phyloP scores from a whole-genome alignment of 1,139 yeast genomes.

The Geotrichum carabidarum region DNA sequence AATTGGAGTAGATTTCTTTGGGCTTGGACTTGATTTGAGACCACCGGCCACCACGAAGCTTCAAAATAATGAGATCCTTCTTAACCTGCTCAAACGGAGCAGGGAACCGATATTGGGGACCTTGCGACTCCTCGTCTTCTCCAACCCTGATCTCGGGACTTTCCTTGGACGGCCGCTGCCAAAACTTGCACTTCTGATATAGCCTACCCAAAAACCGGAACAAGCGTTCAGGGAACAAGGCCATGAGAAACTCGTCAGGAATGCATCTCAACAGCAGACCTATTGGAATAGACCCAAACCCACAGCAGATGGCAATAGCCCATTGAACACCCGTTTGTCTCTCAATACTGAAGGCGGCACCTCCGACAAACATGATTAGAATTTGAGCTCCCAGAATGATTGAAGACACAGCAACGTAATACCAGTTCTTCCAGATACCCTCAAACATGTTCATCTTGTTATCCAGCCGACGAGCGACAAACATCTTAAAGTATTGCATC shows the following conservation, averaged over 20 bases:
- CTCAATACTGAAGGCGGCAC: constrained; percentile 82
- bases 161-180: constrained; percentile 14
- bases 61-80: constrained; percentile 37
- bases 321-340: constrained; percentile 80
- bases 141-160: constrained; percentile 8
- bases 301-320: constrained; percentile 84
- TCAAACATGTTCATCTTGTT: constrained; percentile 83
- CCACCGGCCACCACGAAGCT: constrained; percentile 41
- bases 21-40: constrained; percentile 36
- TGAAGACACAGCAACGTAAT: constrained; percentile 63
- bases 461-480: constrained; percentile 86
- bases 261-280: constrained; percentile 70
- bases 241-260: constrained; percentile 75
- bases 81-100: constrained; percentile 42
- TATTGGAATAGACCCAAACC: constrained; percentile 73
- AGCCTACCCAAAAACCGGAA: constrained; percentile 39
- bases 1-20: constrained; percentile 26
- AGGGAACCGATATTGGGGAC: constrained; percentile 35
- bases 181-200: constrained; percentile 8
- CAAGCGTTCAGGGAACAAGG: constrained; percentile 60
- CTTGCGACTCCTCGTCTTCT: constrained; percentile 21
- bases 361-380: constrained; percentile 93
- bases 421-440: constrained; percentile 75
- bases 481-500: constrained; percentile 92
- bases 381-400: constrained; percentile 82